These are phyloP conservation scores for Sclerotinia subarctica DNA, from an alignment of 2,329 filamentous ascomycete genomes.

Conservation along the genomic window DNA sequence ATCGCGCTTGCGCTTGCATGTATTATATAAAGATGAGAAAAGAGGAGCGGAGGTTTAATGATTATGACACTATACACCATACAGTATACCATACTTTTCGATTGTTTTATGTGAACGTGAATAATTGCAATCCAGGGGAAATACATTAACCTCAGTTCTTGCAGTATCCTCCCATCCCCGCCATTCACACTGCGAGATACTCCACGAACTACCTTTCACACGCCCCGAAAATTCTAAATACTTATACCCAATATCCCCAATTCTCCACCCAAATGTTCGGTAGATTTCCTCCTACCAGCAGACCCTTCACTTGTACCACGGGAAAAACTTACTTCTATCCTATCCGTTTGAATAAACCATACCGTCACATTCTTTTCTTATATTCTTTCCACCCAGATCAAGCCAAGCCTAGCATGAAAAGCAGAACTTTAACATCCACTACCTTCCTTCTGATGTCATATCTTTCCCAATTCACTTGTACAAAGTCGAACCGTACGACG, in stretches of 20 bases:
- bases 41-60: conserved; percentile 4
- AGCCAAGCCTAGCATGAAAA: background rate
- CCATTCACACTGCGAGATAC: background rate
- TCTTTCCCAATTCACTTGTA: too few relatives aligned
- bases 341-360: too few relatives aligned
- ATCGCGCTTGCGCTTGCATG: background rate
- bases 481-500: too few relatives aligned
- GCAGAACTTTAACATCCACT: too few relatives aligned
- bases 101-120: background rate
- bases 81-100: background rate
- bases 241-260: background rate
- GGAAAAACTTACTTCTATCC: too few relatives aligned
- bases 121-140: background rate
- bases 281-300: too few relatives aligned
- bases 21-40: background rate
- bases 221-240: background rate
- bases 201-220: background rate
- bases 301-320: too few relatives aligned
- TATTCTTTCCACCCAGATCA: background rate
- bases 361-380: background rate
- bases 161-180: background rate
- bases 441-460: too few relatives aligned
- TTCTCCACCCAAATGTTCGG: background rate
- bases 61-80: background rate
- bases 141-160: too few relatives aligned